Percentiles rank a stretch among this genome's conserved stretches.
These are phyloP conservation scores for Boletus insuetus DNA, from an alignment of 768 basidiomycete genomes.

Conservation along the genomic window DNA sequence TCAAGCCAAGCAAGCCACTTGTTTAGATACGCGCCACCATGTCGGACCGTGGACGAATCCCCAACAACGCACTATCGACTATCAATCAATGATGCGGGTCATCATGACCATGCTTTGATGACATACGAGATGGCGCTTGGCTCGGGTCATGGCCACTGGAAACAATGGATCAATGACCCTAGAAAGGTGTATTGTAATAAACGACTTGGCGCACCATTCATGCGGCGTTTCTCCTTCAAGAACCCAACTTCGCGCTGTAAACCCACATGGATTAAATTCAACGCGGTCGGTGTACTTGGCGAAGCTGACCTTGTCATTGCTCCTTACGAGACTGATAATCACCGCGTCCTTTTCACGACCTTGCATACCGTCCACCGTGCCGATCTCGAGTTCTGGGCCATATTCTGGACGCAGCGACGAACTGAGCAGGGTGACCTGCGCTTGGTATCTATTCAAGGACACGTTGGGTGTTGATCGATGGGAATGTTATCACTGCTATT, in stretches of 20 bases:
- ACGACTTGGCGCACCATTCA: constrained; percentile 62
- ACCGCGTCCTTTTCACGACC: constrained; percentile 95
- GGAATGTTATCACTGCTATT: neutral
- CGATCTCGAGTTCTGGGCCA: constrained; percentile 76
- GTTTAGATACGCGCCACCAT: constrained; percentile 82
- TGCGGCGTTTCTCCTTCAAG: constrained; percentile 83
- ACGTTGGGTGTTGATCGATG: neutral
- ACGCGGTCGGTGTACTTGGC: constrained; percentile 1
- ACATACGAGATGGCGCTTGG: constrained; percentile 81
- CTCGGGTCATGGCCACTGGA: constrained; percentile 87
- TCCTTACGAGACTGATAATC: constrained; percentile 88
- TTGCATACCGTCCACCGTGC: constrained; percentile 96
- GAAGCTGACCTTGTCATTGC: constrained; percentile 68
- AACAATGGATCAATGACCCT: neutral
- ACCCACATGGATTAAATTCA: neutral
- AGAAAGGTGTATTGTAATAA: neutral
- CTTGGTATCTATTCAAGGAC: constrained; percentile 64
- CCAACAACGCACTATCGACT: constrained; percentile 78
- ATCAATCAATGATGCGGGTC: neutral
- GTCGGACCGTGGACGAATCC: constrained; percentile 86
- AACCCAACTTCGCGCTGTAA: constrained; percentile 87
- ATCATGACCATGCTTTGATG: neutral
- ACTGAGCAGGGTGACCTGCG: constrained; percentile 85
- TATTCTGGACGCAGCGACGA: constrained; percentile 71
- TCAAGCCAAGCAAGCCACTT: constrained; percentile 93